Evolutionary conservation across 345 rosid species (phyloP).

Genomic region (Psidium guajava): DNA sequence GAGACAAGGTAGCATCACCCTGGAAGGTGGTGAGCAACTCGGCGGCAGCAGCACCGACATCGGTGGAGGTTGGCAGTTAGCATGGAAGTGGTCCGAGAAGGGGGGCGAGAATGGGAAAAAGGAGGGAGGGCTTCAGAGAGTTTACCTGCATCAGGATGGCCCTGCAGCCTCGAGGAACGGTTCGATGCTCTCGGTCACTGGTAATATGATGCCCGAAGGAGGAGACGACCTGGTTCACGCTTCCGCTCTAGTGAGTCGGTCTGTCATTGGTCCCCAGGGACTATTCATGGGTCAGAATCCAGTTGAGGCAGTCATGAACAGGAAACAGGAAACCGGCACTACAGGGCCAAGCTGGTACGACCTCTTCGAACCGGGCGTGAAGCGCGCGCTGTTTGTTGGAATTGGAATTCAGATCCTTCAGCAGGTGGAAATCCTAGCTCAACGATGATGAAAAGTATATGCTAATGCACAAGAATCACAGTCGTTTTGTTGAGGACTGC

Average conservation of each 20-base stretch:
- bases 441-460: not conserved
- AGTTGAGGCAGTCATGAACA: not conserved
- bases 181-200: constrained; percentile 11
- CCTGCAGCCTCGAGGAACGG: constrained; percentile 5
- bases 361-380: constrained; percentile 34
- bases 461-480: not conserved
- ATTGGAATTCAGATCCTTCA: constrained; percentile 35
- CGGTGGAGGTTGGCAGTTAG: constrained; percentile 42
- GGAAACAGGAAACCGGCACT: not conserved
- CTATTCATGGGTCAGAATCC: constrained; percentile 1
- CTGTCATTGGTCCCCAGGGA: constrained; percentile 10
- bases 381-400: constrained; percentile 34
- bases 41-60: constrained; percentile 13
- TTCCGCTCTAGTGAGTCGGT: constrained; percentile 28
- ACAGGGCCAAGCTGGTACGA: constrained; percentile 6
- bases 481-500: not conserved
- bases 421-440: constrained; percentile 12
- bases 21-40: constrained; percentile 5
- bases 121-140: constrained; percentile 20
- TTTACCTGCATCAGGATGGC: constrained; percentile 27
- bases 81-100: constrained; percentile 18
- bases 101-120: constrained; percentile 12
- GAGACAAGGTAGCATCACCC: constrained; percentile 7
- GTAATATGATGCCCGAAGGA: not conserved
- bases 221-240: constrained; percentile 14